phyloP scores from a whole-genome alignment of 2,329 filamentous ascomycete species.

The Cercospora sp. region DNA sequence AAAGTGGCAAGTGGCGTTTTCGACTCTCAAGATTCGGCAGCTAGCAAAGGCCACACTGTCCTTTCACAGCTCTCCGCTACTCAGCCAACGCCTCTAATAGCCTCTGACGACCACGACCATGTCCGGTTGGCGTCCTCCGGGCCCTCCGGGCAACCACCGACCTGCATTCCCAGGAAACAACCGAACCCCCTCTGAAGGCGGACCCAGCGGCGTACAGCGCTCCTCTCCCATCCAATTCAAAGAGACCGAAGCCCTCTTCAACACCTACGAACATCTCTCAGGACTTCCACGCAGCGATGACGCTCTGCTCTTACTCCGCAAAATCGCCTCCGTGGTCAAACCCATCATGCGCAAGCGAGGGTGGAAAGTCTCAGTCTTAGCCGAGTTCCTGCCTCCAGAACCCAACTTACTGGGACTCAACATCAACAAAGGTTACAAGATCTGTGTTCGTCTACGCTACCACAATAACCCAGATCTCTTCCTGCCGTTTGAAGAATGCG shows the following conservation, averaged over 20 bases:
- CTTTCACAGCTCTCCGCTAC: neutral
- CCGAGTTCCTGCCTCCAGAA: constrained; percentile 81
- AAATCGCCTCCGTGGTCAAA: constrained; percentile 84
- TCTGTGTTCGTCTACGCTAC: constrained; percentile 79
- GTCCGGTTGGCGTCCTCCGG: constrained; percentile 25
- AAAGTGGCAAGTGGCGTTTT: neutral
- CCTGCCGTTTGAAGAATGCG: constrained; percentile 72
- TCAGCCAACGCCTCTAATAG: neutral
- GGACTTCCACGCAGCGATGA: constrained; percentile 47
- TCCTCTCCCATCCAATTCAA: constrained; percentile 41
- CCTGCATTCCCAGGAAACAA: neutral
- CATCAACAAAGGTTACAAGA: constrained; percentile 71
- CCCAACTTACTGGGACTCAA: constrained; percentile 77
- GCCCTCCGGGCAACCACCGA: constrained; percentile 22
- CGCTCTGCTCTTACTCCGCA: constrained; percentile 65
- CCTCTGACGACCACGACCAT: constrained; percentile 7
- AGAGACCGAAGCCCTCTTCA: constrained; percentile 52
- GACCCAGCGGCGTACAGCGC: constrained; percentile 37
- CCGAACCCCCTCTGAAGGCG: constrained; percentile 26
- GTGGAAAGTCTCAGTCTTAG: constrained; percentile 76
- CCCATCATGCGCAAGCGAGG: constrained; percentile 86
- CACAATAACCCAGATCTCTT: constrained; percentile 74
- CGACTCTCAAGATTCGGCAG: neutral
- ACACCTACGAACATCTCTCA: constrained; percentile 52
- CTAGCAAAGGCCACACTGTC: neutral